Percentiles rank a stretch among this genome's conserved stretches.
These are phyloP conservation scores for Sisymbrium altissimum DNA, from an alignment of 345 rosid species.

Conservation along the genomic window DNA sequence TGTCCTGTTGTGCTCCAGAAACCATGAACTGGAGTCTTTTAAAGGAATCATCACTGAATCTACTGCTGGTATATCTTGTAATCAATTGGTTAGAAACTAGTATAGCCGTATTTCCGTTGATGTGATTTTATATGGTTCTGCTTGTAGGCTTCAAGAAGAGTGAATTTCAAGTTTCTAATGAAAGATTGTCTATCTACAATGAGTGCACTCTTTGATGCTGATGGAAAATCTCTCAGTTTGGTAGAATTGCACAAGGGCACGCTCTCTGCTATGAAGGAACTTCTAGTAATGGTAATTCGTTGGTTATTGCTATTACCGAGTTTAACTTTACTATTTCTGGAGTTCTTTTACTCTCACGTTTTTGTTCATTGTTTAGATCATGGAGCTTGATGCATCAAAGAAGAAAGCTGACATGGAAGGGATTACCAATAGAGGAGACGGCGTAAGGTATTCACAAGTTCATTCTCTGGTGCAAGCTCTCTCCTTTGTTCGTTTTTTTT, in stretches of 20 bases:
- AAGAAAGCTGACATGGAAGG: constrained; percentile 62
- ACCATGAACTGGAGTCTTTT: constrained; percentile 64
- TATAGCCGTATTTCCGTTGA: not conserved
- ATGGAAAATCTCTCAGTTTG: constrained; percentile 40
- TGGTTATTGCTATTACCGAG: not conserved
- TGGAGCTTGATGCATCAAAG: constrained; percentile 75
- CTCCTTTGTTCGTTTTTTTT: not conserved
- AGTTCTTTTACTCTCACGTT: constrained; percentile 4
- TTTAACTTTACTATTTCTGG: not conserved
- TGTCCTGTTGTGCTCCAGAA: constrained; percentile 45
- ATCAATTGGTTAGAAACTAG: not conserved
- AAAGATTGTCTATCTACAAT: constrained; percentile 60
- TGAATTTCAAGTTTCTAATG: constrained; percentile 59
- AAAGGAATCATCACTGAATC: constrained; percentile 63
- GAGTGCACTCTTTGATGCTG: constrained; percentile 42
- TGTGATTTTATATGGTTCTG: not conserved
- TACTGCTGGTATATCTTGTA: constrained; percentile 58
- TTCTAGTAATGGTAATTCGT: constrained; percentile 52
- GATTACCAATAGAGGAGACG: constrained; percentile 63
- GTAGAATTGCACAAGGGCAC: constrained; percentile 47
- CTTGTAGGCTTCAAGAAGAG: constrained; percentile 70
- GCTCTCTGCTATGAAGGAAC: constrained; percentile 54
- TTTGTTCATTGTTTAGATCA: constrained; percentile 44
- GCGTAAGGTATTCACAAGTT: constrained; percentile 54
- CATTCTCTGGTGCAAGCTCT: not conserved